Base-by-base conservation (phyloP, 371 early-diverging fungal species). In the Apophysomyces sp. region DNA sequence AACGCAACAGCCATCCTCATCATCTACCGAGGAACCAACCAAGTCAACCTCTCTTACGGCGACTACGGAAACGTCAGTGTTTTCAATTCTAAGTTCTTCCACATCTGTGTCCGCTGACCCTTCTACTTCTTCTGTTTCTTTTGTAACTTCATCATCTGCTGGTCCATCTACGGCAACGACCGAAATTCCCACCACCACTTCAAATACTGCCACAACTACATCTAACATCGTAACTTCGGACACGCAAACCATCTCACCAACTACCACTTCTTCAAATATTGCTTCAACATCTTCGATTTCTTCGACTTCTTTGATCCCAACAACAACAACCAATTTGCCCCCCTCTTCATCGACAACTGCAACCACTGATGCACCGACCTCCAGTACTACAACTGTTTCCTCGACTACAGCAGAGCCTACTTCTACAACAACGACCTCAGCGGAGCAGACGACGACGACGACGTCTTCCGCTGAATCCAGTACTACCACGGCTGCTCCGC, bases 21-120 rank as follows among this genome's bases (percentile, higher is more conserved):
- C 49, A 6, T 44, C 49, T 16, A 44, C 21, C 49, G 9, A n/a
- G 21, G 49, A 44, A 0, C 9, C 21, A 21, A n/a, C 49, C 21
- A 16, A 4, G 13, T 11, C 60, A 31, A 53, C 37, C 3, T 36
- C 54, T 28, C 13, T 11, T 26, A n/a, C 26, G 16, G 34, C 40
- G n/a, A 26, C 26, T 27, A 34, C 39, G 15, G 40, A 52, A 41
- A 57, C 30, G 51, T 44, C 32, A 49, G 18, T 37, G 37, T 44
- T 21, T 44, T 44, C 49, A 44, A 21, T 18, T 21, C 49, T 44
- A 44, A 44, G 49, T 44, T 18, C 49, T 52, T 40, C 58, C 40
- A 26, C 51, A 13, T 18, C 52, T 27, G 31, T 26, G 54, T 61
- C 53, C 40, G 61, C 44, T 41, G 65, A 58, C 65, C 27, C 65